These are phyloP conservation scores for Aspergillus brasiliensis DNA, from an alignment of 2,329 filamentous ascomycete species.

Conservation along the genomic window DNA sequence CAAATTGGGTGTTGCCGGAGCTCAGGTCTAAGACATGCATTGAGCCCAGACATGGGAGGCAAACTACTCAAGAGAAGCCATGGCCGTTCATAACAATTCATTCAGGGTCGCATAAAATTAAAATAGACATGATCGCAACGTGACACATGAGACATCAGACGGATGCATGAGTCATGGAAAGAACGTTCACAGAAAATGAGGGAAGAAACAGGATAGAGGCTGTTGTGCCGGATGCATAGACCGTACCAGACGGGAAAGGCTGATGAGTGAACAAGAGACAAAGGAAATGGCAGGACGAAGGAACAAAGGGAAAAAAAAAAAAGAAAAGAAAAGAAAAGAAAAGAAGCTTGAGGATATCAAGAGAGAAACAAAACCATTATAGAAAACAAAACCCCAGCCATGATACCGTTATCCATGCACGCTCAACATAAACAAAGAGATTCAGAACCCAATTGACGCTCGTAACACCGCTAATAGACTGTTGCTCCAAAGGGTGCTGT, in stretches of 20 bases:
- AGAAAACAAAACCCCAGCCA: constrained; percentile 19
- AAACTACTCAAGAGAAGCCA: too few species aligned
- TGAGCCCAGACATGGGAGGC: too few species aligned
- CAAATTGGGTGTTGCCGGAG: too few species aligned
- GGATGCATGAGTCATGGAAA: constrained; percentile 16
- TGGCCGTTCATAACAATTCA: not conserved
- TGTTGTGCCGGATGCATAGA: constrained; percentile 7
- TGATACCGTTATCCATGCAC: constrained; percentile 21
- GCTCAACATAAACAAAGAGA: constrained; percentile 20
- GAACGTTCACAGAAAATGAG: constrained; percentile 12
- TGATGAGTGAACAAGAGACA: constrained; percentile 11
- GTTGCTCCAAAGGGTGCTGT: constrained; percentile 70
- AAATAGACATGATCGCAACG: constrained; percentile 19
- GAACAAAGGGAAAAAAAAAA: constrained; percentile 12
- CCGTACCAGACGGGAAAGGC: constrained; percentile 20
- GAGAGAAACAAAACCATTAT: constrained; percentile 6
- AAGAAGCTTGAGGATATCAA: constrained; percentile 3
- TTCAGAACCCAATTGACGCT: constrained; percentile 15
- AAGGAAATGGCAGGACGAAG: constrained; percentile 13
- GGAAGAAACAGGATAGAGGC: constrained; percentile 14
- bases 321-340: too few species aligned
- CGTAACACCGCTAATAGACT: constrained; percentile 34
- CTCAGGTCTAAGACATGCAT: too few species aligned
- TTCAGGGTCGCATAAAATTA: not conserved
- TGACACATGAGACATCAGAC: constrained; percentile 30